Evolutionary conservation across 495 filamentous ascomycete genomes (phyloP), one percentile per base, ranked within the genome.

Genomic region (Recurvomyces mirabilis): DNA sequence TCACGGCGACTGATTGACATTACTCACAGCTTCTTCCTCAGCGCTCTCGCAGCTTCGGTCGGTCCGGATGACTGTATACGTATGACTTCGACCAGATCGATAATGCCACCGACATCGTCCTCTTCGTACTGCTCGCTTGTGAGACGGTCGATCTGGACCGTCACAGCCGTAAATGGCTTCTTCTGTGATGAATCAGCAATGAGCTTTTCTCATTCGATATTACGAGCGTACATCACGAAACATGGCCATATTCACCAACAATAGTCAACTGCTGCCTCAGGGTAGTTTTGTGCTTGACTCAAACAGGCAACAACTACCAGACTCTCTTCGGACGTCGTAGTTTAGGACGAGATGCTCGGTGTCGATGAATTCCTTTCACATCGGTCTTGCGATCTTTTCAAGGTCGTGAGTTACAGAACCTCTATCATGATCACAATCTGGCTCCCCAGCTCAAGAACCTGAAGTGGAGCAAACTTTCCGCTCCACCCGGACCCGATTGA

Each of bases 141-240:
- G 41, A 96, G 74, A 33, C 79, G 77, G 59, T 96, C 89, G 49
- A 99, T 79, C 41, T 84, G 82, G n/a, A 94, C 93, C 17, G 89
- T 93, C 49, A 96, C 78, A 9, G 93, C 86, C 43, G 93, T 80
- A 61, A 87, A 96, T 0, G 93, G 88, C 64, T 96, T 95, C 69
- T 86, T 84, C 80, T 88, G 64, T 51, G 15, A 22, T n/a, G 39
- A 6, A 10, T 42, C 17, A 43, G 40, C 9, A 30, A 28, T 20
- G 3, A 19, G 2, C 15, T 20, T 20, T 15, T 9, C 14, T n/a
- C n/a, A n/a, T n/a, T 29, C 26, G n/a, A n/a, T 29, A 29, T n/a
- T 29, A 29, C 26, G 26, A 7, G 26, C 26, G 7, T 29, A 29
- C 26, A 7, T 29, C 26, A 7, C 26, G 26, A 29, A 29, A 29